phyloP scores from a whole-genome alignment of 495 filamentous ascomycete species.

The Aspergillus cristatus region DNA sequence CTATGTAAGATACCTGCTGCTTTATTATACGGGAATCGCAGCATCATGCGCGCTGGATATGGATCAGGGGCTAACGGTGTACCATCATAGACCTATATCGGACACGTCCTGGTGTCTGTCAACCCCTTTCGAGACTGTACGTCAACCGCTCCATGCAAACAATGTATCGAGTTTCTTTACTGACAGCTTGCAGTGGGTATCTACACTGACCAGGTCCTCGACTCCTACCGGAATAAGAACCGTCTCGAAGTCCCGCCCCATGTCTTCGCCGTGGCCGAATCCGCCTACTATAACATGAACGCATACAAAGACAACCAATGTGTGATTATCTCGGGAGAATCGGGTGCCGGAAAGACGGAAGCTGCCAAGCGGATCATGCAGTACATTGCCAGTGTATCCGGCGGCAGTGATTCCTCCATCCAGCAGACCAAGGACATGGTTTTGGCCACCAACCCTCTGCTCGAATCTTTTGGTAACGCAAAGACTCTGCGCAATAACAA shows the following conservation, averaged over 20 bases:
- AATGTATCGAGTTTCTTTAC: neutral
- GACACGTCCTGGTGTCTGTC: slow-evolving; percentile 98
- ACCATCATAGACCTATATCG: slow-evolving; percentile 79
- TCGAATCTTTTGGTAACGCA: slow-evolving; percentile 97
- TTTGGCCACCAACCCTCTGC: slow-evolving; percentile 89
- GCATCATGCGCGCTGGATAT: slow-evolving; percentile 14
- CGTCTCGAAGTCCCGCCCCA: slow-evolving; percentile 91
- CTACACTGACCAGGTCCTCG: slow-evolving; percentile 87
- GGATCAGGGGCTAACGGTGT: slow-evolving; percentile 15
- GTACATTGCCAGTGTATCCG: slow-evolving; percentile 95
- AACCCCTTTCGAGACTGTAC: slow-evolving; percentile 92
- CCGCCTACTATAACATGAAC: slow-evolving; percentile 99
- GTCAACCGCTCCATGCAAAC: slow-evolving; percentile 19
- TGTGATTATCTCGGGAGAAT: slow-evolving; percentile 98
- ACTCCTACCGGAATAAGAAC: slow-evolving; percentile 93
- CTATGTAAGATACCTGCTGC: slow-evolving; percentile 56
- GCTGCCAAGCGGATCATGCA: slow-evolving; percentile 99
- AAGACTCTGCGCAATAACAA: slow-evolving; percentile 99
- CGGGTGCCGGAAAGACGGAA: slow-evolving; percentile 98
- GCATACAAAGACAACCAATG: slow-evolving; percentile 99
- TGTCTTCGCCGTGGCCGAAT: slow-evolving; percentile 96
- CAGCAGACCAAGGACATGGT: slow-evolving; percentile 99
- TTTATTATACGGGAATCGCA: no score
- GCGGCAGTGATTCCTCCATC: slow-evolving; percentile 81
- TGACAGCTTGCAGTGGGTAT: slow-evolving; percentile 63